Evolutionary conservation across 371 early-diverging fungal genomes (phyloP).

Genomic region (Mortierella sp.): DNA sequence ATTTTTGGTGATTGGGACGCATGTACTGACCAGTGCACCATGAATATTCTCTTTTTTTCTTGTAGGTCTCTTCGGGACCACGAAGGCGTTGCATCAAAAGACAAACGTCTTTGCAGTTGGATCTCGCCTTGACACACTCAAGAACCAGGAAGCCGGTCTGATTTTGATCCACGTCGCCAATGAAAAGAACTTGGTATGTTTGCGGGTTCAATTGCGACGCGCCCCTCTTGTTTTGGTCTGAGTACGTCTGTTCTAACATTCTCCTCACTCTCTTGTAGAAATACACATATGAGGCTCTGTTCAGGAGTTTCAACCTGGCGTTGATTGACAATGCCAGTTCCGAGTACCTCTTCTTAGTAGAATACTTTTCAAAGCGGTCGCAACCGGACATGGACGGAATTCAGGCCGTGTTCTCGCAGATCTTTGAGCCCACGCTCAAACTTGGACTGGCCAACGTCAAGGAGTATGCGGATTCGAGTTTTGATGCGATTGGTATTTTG

Average conservation of each 20-base stretch:
- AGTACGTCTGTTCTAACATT: background rate
- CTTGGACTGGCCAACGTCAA: slow-evolving; percentile 78
- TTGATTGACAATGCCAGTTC: slow-evolving; percentile 93
- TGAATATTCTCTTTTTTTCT: background rate
- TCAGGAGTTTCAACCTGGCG: slow-evolving; percentile 87
- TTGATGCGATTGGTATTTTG: slow-evolving; percentile 90
- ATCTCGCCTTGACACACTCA: slow-evolving; percentile 77
- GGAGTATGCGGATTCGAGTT: slow-evolving; percentile 78
- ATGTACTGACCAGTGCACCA: too few relatives aligned
- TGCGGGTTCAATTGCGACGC: background rate
- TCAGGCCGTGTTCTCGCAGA: slow-evolving; percentile 71
- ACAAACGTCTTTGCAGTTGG: slow-evolving; percentile 83
- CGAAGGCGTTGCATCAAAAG: slow-evolving; percentile 75
- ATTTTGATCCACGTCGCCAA: slow-evolving; percentile 88
- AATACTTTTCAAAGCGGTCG: slow-evolving; percentile 79
- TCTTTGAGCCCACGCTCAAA: slow-evolving; percentile 88
- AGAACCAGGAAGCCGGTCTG: slow-evolving; percentile 80
- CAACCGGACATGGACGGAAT: slow-evolving; percentile 60
- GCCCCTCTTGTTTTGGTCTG: background rate
- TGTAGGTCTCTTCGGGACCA: slow-evolving; percentile 71
- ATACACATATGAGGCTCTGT: slow-evolving; percentile 82
- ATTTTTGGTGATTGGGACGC: too few relatives aligned
- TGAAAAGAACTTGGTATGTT: slow-evolving; percentile 74
- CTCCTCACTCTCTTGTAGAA: slow-evolving; percentile 57
- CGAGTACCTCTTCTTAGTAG: slow-evolving; percentile 90